Evolutionary conservation across 1,139 yeast species (phyloP), one percentile per base, ranked within the genome.

Genomic region (Casaregolazyma suthepensis): DNA sequence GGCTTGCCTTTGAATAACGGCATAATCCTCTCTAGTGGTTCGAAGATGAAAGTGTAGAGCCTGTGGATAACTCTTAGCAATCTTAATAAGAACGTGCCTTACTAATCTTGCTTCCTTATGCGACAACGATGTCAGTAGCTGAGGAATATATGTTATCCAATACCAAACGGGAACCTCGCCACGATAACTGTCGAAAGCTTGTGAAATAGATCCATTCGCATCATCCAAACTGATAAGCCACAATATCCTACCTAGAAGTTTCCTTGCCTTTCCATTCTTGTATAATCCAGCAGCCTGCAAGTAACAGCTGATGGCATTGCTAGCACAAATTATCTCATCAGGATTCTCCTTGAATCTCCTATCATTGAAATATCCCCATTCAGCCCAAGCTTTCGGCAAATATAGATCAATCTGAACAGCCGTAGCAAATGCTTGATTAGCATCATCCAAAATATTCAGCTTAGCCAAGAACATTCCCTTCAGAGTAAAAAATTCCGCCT

Each of bases 151-250:
- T 0, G 98, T 89, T 45, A 93, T 89, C 99, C 99, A 94, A 67
- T 93, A 93, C 99, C 99, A 94, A 2, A 91, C 96, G 10, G 99
- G 98, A 46, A 89, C 91, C 60, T 94, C 99, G 19, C 99, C 98
- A 59, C 94, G 81, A 69, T 88, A 93, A 52, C 87, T 84, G 57
- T 89, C 96, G 70, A 91, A 93, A 0, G 97, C 96, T 61, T 83
- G 85, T 0, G 95, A 81, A 54, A 93, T 75, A 0, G 93, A 81
- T 1, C 95, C 96, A 10, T 83, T 77, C 2, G 84, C 76, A 67
- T 93, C 97, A 69, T 93, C 99, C 72, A 93, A 77, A 60, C 96
- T 85, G 53, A 94, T 83, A 57, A 94, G 79, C 99, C 99, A 94
- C 56, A 94, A 75, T 47, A 94, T 88, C 54, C 99, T 79, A 43